Evolutionary conservation across 2,329 filamentous ascomycete species (phyloP), one percentile per base, ranked within the genome.

Genomic region (Corinectria fuckeliana): DNA sequence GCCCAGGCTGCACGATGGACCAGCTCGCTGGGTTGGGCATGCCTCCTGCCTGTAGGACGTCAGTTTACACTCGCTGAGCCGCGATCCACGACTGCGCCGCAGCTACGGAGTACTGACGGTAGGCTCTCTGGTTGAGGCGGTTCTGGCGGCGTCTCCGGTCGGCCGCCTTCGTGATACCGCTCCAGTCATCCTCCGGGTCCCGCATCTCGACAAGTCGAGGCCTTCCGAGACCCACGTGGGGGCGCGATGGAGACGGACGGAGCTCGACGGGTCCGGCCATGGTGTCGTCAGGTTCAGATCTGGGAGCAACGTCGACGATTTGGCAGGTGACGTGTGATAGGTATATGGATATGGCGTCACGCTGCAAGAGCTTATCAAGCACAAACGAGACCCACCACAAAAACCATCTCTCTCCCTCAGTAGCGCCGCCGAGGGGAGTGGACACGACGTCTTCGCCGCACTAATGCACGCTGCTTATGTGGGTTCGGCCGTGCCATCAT

Each of bases 381-480:
- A 55, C 20, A 34, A 14, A 14, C 34, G 4, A 36, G 38, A 38
- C 45, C 38, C 39, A 44, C 39, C 20, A 21, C 26, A 28, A 21
- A 53, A 23, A 36, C 7, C 28, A 18, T 5, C 38, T 14, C 18
- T 23, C 41, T 11, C 25, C 18, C 39, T 44, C 39, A 28, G 41
- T 32, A 34, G 26, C 20, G 11, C 23, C 18, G n/a, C 32, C 32
- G 32, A 36, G 32, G 8, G n/a, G 26, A 44, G 41, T 44, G 52
- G 52, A 36, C 34, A n/a, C 39, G 28, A 55, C 44, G 14, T 23
- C 28, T 18, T 34, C 18, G 51, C 34, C 28, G 45, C 64, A 59
- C 65, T 69, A 70, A 69, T 70, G 67, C 67, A 64, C 62, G 50
- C 45, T 62, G 67, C 58, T 64, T 60, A 67, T 58, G 58, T 56